Conservation (phyloP, 2,329 filamentous ascomycete genomes). For the Fusarium sp. region DNA sequence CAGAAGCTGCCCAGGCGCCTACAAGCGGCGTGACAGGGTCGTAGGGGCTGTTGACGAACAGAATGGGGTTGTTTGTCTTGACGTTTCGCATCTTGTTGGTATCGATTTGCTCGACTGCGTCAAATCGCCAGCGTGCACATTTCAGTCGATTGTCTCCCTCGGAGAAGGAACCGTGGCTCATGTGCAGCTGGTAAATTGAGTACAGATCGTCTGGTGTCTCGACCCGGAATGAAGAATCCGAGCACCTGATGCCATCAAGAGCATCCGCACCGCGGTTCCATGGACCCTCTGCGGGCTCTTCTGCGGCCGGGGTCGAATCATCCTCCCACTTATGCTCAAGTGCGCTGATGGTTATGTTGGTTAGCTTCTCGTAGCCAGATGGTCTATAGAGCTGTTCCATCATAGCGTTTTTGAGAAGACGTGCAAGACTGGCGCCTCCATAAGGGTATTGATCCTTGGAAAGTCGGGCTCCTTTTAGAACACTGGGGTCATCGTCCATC, state of each 20-base stretch:
- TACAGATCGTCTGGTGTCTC: constrained; percentile 14
- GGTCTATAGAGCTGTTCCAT: too few species aligned
- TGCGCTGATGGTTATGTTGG: too few species aligned
- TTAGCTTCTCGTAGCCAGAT: too few species aligned
- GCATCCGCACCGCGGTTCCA: neutral
- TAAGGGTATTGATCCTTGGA: too few species aligned
- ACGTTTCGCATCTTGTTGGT: neutral
- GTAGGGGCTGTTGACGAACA: neutral
- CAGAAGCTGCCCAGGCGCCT: neutral
- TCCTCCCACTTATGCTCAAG: too few species aligned
- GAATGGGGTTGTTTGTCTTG: neutral
- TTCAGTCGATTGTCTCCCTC: neutral
- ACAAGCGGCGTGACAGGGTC: neutral
- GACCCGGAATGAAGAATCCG: constrained; percentile 20
- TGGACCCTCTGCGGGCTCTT: neutral
- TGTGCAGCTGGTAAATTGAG: constrained; percentile 7
- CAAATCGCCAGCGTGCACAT: constrained; percentile 1
- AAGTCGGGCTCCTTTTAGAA: too few species aligned
- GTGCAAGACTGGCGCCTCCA: too few species aligned
- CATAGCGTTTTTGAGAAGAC: too few species aligned
- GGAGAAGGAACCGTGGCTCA: neutral
- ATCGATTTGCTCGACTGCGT: neutral
- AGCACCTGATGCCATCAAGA: constrained; percentile 8
- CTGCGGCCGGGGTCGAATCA: neutral
- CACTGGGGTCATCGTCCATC: neutral